These are phyloP conservation scores for Epichloe glyceriae DNA, from an alignment of 2,329 filamentous ascomycete species.

Conservation along the genomic window DNA sequence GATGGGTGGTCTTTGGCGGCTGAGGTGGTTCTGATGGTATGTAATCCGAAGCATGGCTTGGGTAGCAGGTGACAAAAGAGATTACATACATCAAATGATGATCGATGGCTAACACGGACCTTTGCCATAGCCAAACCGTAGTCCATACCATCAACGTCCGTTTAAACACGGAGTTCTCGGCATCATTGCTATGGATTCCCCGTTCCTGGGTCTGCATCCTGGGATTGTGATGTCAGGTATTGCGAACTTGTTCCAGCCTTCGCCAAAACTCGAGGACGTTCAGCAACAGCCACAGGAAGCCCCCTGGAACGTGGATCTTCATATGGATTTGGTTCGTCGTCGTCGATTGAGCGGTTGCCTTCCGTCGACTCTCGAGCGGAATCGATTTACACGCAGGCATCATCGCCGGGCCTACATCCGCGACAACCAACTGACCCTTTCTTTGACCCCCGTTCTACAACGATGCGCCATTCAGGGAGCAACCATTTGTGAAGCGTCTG, in stretches of 20 bases:
- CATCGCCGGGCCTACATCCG: constrained; percentile 1
- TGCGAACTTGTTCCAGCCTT: constrained; percentile 56
- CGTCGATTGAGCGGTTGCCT: constrained; percentile 9
- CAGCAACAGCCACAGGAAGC: background rate
- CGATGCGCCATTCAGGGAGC: constrained; percentile 55
- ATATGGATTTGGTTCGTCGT: constrained; percentile 6
- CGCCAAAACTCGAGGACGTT: constrained; percentile 15
- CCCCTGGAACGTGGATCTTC: background rate
- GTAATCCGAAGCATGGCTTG: constrained; percentile 5
- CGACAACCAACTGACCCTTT: constrained; percentile 37
- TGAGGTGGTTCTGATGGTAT: constrained; percentile 58
- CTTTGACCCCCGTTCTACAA: constrained; percentile 69
- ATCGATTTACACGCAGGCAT: background rate
- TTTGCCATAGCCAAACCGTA: constrained; percentile 18
- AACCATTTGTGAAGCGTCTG: constrained; percentile 54
- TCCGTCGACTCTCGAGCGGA: constrained; percentile 6
- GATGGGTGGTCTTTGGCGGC: constrained; percentile 79
- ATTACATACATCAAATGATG: background rate
- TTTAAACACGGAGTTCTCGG: constrained; percentile 69
- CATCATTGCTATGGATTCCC: constrained; percentile 70
- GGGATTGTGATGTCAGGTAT: constrained; percentile 75
- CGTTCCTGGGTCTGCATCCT: constrained; percentile 79
- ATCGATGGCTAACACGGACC: background rate
- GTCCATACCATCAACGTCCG: constrained; percentile 21
- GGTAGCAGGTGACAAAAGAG: background rate